phyloP scores from a whole-genome alignment of 768 basidiomycete genomes.

The Leccinum subgranulosum region DNA sequence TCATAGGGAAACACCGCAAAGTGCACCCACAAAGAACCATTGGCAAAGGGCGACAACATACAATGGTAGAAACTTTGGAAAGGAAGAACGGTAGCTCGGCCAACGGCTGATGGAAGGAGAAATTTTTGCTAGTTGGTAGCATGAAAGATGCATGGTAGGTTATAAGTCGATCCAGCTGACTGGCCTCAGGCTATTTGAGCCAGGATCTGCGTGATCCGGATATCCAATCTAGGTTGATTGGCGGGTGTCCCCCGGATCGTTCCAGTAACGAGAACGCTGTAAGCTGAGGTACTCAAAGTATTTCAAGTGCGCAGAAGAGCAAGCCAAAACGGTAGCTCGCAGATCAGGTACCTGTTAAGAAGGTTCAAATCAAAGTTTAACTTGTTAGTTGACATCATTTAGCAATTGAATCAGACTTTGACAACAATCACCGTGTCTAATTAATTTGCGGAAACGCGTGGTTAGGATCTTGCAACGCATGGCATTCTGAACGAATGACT shows the following conservation, averaged over 20 bases:
- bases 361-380: not conserved
- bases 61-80: slow-evolving; percentile 3
- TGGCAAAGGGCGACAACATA: slow-evolving; percentile 16
- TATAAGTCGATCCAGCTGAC: not conserved
- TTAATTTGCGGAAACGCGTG: not conserved
- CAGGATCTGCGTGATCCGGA: not conserved
- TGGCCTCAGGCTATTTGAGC: not conserved
- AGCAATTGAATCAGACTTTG: not conserved
- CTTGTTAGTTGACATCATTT: not conserved
- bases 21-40: slow-evolving; percentile 51
- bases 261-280: not conserved
- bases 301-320: not conserved
- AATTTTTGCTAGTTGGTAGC: not conserved
- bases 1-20: slow-evolving; percentile 41
- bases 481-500: not conserved
- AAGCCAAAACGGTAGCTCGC: not conserved
- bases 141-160: not conserved
- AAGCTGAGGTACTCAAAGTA: not conserved
- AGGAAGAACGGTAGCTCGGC: slow-evolving; percentile 11
- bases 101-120: slow-evolving; percentile 6
- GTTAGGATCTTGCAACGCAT: not conserved
- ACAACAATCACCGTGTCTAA: not conserved
- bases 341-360: not conserved
- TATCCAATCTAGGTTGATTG: not conserved
- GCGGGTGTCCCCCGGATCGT: not conserved